A percentile compares a stretch with the other conserved stretches of the same genome.
Conservation (phyloP, 2,329 filamentous ascomycete genomes). For the Tolypocladium tundrense region DNA sequence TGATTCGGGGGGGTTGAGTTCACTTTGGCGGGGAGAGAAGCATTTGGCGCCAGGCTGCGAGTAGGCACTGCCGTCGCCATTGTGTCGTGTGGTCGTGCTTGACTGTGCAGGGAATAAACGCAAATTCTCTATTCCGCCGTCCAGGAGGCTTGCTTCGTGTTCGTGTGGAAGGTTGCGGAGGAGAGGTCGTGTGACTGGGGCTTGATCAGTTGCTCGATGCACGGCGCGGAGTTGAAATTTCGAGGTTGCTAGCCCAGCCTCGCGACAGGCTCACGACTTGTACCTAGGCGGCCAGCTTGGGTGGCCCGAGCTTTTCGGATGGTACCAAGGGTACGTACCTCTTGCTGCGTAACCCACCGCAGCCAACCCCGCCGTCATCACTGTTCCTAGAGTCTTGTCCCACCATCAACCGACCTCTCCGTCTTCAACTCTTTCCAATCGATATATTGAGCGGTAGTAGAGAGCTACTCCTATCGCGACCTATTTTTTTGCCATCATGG, state of each 20-base stretch:
- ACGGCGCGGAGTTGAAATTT: background rate
- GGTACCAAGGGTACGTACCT: background rate
- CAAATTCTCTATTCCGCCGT: background rate
- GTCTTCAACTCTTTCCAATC: background rate
- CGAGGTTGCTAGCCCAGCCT: background rate
- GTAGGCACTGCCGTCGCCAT: slow-evolving; percentile 28
- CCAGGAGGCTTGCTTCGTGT: background rate
- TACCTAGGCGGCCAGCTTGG: background rate
- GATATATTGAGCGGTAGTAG: slow-evolving; percentile 62
- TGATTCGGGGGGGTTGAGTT: slow-evolving; percentile 58
- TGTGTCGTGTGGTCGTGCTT: slow-evolving; percentile 6
- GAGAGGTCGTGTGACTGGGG: background rate
- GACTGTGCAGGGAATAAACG: background rate
- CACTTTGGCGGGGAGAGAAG: slow-evolving; percentile 38
- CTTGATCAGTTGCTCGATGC: background rate
- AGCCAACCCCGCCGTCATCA: background rate
- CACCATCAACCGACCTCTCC: background rate
- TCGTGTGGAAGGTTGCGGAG: background rate
- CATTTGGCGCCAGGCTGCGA: slow-evolving; percentile 28
- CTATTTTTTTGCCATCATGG: slow-evolving; percentile 45
- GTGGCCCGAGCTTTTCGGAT: background rate
- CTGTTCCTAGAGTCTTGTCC: background rate
- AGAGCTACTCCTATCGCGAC: slow-evolving; percentile 60
- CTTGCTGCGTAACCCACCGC: background rate
- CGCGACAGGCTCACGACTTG: background rate